Evolutionary conservation across 768 basidiomycete species (phyloP).

Genomic region (Daedaleopsis sinensis): DNA sequence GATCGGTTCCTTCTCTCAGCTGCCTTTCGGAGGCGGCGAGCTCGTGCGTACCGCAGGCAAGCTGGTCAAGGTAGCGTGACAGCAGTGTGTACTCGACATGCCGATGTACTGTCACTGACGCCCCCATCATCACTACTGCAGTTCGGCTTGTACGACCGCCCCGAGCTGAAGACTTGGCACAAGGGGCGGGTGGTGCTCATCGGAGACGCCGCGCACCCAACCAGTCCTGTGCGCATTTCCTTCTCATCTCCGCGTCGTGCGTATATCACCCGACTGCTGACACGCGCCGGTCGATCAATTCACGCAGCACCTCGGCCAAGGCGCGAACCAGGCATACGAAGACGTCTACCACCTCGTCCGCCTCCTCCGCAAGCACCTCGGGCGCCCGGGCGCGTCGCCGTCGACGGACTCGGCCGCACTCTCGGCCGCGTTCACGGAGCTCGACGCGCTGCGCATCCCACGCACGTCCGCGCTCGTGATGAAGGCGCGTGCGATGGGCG

Average conservation of each 20-base stretch:
- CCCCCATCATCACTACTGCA: slow-evolving; percentile 6
- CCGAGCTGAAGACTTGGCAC: slow-evolving; percentile 44
- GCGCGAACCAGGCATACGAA: slow-evolving; percentile 49
- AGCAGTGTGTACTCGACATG: too few species aligned
- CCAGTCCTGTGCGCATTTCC: slow-evolving; percentile 42
- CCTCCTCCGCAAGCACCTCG: slow-evolving; percentile 34
- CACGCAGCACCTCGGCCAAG: slow-evolving; percentile 47
- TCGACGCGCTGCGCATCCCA: slow-evolving; percentile 39
- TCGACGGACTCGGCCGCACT: slow-evolving; percentile 35
- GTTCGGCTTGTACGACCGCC: slow-evolving; percentile 49
- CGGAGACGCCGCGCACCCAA: slow-evolving; percentile 51
- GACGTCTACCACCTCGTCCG: slow-evolving; percentile 41
- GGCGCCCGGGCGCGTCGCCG: too few species aligned
- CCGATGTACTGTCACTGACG: too few species aligned
- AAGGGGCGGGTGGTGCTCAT: slow-evolving; percentile 44
- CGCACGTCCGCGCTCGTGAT: slow-evolving; percentile 40
- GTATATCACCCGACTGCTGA: background rate
- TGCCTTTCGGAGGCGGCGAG: slow-evolving; percentile 31
- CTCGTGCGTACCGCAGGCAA: slow-evolving; percentile 28
- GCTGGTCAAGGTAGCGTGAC: slow-evolving; percentile 32
- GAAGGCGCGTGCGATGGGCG: slow-evolving; percentile 38
- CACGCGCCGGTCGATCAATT: too few species aligned
- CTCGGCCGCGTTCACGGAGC: slow-evolving; percentile 34
- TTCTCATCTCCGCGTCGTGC: background rate
- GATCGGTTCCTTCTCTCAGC: slow-evolving; percentile 23